A percentile compares a stretch with the other conserved stretches of the same genome.
Evolutionary conservation across 257 asterid species (phyloP).

Genomic region (Haberlea rhodopensis): DNA sequence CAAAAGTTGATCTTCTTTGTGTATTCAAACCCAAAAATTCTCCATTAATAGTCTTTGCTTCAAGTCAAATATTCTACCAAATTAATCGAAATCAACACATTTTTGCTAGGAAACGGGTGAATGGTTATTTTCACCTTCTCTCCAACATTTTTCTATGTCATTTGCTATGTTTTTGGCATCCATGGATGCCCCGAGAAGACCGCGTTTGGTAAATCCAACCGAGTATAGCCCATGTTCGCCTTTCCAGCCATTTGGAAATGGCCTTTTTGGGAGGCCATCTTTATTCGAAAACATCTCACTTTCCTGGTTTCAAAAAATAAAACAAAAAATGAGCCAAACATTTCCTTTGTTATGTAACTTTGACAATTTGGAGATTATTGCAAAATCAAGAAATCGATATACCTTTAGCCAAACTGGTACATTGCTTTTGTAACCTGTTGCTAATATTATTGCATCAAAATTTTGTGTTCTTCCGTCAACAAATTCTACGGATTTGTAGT

Average conservation of each 20-base stretch:
- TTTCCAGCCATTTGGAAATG: slow-evolving; percentile 98
- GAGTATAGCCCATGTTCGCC: slow-evolving; percentile 85
- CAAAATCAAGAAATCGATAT: background rate
- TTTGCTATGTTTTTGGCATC: slow-evolving; percentile 82
- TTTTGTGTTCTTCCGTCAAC: slow-evolving; percentile 24
- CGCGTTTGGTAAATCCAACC: slow-evolving; percentile 97
- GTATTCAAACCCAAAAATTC: slow-evolving; percentile 37
- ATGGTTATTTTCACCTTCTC: slow-evolving; percentile 29
- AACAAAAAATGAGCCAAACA: slow-evolving; percentile 25
- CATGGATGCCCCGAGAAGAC: slow-evolving; percentile 92
- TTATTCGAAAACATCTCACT: slow-evolving; percentile 73
- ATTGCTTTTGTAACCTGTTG: slow-evolving; percentile 38
- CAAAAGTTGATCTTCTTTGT: background rate
- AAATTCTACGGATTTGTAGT: slow-evolving; percentile 23
- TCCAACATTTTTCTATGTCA: slow-evolving; percentile 50
- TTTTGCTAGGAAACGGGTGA: slow-evolving; percentile 27
- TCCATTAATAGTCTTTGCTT: slow-evolving; percentile 21
- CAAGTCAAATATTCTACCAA: slow-evolving; percentile 30
- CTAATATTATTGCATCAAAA: slow-evolving; percentile 35
- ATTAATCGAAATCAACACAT: slow-evolving; percentile 13
- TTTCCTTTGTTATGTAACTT: background rate
- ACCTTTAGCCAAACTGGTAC: slow-evolving; percentile 36
- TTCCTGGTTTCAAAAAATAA: slow-evolving; percentile 38
- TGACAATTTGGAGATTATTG: background rate
- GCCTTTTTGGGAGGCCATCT: slow-evolving; percentile 83